phyloP scores from a whole-genome alignment of 2,329 filamentous ascomycete genomes.

The Fusarium euwallaceae region DNA sequence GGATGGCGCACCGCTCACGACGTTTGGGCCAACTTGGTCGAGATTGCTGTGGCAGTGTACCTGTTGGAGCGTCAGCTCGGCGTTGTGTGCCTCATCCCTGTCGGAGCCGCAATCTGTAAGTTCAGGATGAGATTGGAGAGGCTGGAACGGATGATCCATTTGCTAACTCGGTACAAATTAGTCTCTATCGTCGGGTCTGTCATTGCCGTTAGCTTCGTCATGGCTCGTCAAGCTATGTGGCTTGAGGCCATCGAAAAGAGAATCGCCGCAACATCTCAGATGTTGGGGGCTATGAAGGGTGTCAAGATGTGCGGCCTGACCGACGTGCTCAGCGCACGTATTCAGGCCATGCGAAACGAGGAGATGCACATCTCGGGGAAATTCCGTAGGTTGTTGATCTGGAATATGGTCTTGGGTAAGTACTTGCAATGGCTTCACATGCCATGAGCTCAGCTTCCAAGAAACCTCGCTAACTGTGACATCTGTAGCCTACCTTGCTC shows the following conservation, averaged over 20 bases:
- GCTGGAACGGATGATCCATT: not conserved
- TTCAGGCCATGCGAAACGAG: constrained; percentile 25
- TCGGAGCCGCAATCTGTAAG: constrained; percentile 35
- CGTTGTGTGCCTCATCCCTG: constrained; percentile 25
- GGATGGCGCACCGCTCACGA: constrained; percentile 57
- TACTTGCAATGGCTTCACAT: not conserved
- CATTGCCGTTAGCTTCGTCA: constrained; percentile 44
- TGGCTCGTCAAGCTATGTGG: constrained; percentile 44
- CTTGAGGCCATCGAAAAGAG: constrained; percentile 48
- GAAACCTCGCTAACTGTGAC: not conserved
- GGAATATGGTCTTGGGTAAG: constrained; percentile 38
- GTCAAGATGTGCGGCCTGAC: constrained; percentile 51
- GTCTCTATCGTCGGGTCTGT: constrained; percentile 43
- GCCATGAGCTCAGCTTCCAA: not conserved
- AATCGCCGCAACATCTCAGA: constrained; percentile 44
- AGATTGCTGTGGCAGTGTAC: constrained; percentile 60
- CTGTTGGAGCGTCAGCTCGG: constrained; percentile 57
- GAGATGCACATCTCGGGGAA: constrained; percentile 26
- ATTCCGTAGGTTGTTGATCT: constrained; percentile 33
- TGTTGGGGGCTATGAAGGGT: constrained; percentile 49
- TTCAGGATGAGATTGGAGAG: not conserved
- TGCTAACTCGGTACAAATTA: constrained; percentile 6
- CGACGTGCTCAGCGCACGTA: constrained; percentile 20
- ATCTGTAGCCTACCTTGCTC: constrained; percentile 27
- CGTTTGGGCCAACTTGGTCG: constrained; percentile 56